Evolutionary conservation across 331 rosid species (phyloP).

Genomic region (Pyrus hybrid): DNA sequence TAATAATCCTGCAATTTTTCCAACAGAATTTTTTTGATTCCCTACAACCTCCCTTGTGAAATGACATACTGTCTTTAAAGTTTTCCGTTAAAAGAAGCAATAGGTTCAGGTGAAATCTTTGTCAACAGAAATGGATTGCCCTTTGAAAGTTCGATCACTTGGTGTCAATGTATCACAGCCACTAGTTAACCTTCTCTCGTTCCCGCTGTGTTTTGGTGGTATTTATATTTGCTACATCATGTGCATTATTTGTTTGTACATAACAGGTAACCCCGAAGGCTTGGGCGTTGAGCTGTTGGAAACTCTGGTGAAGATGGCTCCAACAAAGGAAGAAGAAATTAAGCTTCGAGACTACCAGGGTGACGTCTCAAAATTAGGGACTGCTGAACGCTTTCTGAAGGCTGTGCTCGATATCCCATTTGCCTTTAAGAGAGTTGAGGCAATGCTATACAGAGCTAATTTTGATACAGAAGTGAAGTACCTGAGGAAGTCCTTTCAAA

Average conservation of each 20-base stretch:
- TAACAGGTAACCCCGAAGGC: constrained; percentile 83
- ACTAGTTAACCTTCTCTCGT: neutral
- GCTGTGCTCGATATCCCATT: constrained; percentile 79
- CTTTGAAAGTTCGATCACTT: neutral
- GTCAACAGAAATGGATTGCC: neutral
- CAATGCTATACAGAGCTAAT: constrained; percentile 94
- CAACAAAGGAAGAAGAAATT: constrained; percentile 95
- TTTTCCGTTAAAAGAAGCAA: neutral
- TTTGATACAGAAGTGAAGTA: constrained; percentile 85
- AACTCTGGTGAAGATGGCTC: constrained; percentile 98
- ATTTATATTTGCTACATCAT: constrained; percentile 12
- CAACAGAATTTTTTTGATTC: neutral
- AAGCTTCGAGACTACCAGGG: constrained; percentile 70
- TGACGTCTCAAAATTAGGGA: constrained; percentile 73
- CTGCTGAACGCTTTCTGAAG: constrained; percentile 94
- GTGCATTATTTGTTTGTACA: constrained; percentile 5
- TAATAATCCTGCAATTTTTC: neutral
- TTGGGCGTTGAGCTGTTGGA: constrained; percentile 90
- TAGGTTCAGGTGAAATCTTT: neutral
- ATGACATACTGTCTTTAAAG: neutral
- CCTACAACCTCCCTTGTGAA: neutral
- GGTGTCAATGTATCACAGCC: neutral
- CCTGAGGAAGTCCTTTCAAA: constrained; percentile 81
- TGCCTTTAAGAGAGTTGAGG: constrained; percentile 93
- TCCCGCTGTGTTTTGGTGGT: neutral